phyloP scores from a whole-genome alignment of 1,139 yeast genomes.

The Arxiozyma telluris region DNA sequence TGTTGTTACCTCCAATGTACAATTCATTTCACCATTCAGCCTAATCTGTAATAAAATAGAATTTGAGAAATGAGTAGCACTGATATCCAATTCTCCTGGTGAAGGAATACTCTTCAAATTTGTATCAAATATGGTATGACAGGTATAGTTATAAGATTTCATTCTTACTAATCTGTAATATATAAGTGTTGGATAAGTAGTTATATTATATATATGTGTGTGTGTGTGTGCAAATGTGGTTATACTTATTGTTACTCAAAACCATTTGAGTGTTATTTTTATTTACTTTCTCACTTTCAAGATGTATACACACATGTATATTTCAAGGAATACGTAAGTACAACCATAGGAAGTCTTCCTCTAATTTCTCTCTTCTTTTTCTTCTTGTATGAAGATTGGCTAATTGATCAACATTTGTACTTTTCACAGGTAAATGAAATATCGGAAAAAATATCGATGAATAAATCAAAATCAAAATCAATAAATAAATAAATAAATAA shows the following conservation, averaged over 20 bases:
- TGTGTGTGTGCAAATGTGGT: too few relatives aligned
- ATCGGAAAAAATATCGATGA: background rate
- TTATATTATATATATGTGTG: too few relatives aligned
- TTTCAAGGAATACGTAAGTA: too few relatives aligned
- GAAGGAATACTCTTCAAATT: background rate
- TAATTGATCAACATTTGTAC: background rate
- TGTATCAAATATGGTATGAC: background rate
- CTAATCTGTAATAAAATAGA: conserved; percentile 31
- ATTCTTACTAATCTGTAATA: background rate
- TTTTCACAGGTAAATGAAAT: background rate
- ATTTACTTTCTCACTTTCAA: too few relatives aligned
- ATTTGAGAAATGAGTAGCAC: conserved; percentile 24
- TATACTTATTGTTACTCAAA: background rate
- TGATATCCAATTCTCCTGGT: conserved; percentile 5
- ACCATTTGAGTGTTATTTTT: background rate
- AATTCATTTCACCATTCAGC: conserved; percentile 36
- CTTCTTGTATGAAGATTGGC: background rate
- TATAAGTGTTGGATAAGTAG: background rate
- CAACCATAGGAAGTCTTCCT: background rate
- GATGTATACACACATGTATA: too few relatives aligned
- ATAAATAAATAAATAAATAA: too few relatives aligned
- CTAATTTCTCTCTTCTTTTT: too few relatives aligned
- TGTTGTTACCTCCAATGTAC: conserved; percentile 31
- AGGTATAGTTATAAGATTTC: background rate
- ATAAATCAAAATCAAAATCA: too few relatives aligned